A percentile compares a stretch with the other conserved stretches of the same genome.
Conservation (phyloP, 352 stramenopile genomes). For the Globisporangium viniferum region DNA sequence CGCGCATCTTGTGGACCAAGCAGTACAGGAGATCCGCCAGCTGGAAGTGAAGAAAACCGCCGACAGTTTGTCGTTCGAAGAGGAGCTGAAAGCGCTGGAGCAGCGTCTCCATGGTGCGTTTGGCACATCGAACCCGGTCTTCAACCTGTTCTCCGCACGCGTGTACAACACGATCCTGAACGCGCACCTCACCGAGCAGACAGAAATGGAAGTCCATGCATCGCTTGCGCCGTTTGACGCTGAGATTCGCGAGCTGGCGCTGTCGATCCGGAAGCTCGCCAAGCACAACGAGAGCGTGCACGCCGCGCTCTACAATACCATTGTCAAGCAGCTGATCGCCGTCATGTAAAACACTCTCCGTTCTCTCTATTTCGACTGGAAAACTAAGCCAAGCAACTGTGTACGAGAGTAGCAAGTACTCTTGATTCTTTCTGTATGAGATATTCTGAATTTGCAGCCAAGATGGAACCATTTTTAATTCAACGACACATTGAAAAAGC, state of each 20-base stretch:
- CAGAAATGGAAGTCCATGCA: conserved; percentile 32
- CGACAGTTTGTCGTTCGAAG: conserved; percentile 7
- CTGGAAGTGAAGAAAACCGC: conserved; percentile 18
- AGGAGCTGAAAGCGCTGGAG: conserved; percentile 36
- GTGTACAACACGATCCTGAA: conserved; percentile 29
- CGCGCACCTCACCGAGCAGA: conserved; percentile 17
- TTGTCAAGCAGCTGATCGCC: conserved; percentile 43
- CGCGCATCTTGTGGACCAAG: conserved; percentile 49
- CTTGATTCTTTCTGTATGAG: neutral
- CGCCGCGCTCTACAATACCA: conserved; percentile 58
- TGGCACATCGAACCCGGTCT: conserved; percentile 48
- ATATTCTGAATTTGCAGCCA: neutral
- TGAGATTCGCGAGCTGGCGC: conserved; percentile 36
- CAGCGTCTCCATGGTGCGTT: conserved; percentile 43
- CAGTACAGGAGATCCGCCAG: conserved; percentile 29
- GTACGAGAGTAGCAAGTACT: neutral
- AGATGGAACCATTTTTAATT: neutral
- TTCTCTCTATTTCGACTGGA: neutral
- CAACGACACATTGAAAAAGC: neutral
- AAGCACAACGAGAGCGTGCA: conserved; percentile 72
- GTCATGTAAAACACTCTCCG: conserved; percentile 14
- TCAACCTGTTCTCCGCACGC: conserved; percentile 52
- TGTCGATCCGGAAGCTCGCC: conserved; percentile 36
- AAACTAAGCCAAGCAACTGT: neutral
- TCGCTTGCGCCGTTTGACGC: conserved; percentile 48